Percentiles rank a stretch among this genome's conserved stretches.
Evolutionary conservation across 139 green algal species (phyloP).

Genomic region (Tetratostichococcus sp.): DNA sequence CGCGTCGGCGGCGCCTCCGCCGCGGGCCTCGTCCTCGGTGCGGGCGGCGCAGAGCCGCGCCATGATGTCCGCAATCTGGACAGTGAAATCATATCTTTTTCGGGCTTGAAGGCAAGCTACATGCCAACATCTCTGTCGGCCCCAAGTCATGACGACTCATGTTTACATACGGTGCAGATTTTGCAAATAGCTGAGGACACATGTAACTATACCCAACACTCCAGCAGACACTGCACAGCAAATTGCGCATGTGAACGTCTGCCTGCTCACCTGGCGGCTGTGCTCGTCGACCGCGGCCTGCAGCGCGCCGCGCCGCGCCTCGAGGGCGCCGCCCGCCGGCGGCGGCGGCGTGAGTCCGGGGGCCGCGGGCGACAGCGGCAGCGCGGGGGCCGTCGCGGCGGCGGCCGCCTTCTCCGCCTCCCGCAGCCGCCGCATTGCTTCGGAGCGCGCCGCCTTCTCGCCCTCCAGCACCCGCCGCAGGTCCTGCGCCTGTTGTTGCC

Average conservation of each 20-base stretch:
- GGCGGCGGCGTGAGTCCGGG: constrained; percentile 6
- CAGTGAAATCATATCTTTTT: not conserved
- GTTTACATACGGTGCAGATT: too few species aligned
- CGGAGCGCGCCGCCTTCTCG: constrained; percentile 63
- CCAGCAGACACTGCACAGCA: too few species aligned
- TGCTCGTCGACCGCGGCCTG: constrained; percentile 39
- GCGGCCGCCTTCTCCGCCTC: constrained; percentile 64
- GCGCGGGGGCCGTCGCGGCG: constrained; percentile 1
- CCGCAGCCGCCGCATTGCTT: constrained; percentile 38
- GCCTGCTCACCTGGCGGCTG: constrained; percentile 31
- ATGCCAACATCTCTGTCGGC: too few species aligned
- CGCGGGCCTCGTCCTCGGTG: constrained; percentile 59
- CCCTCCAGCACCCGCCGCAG: constrained; percentile 65
- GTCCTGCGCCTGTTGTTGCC: constrained; percentile 8
- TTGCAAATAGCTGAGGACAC: too few species aligned
- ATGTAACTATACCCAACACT: too few species aligned
- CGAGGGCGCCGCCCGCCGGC: constrained; percentile 28
- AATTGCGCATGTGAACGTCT: too few species aligned
- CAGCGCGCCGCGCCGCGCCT: constrained; percentile 30
- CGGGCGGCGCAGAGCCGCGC: not conserved
- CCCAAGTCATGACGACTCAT: too few species aligned
- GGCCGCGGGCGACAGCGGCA: constrained; percentile 1
- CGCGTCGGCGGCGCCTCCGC: constrained; percentile 54
- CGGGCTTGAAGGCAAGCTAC: not conserved
- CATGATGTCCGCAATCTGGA: not conserved